These are phyloP conservation scores for Globisporangium viniferum DNA, from an alignment of 352 stramenopile genomes.

Conservation along the genomic window DNA sequence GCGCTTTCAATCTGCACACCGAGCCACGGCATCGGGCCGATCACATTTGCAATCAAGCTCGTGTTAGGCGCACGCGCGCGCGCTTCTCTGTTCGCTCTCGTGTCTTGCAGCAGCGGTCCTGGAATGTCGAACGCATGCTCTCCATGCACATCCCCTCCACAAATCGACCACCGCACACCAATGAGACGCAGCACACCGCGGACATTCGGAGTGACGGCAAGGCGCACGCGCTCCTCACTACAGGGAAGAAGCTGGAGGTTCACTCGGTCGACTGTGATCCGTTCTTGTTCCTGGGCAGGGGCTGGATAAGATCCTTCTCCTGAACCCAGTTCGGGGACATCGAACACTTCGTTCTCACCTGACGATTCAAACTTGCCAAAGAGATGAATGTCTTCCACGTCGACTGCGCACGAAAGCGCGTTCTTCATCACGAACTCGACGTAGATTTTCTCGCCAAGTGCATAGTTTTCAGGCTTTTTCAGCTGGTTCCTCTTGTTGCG, in stretches of 20 bases:
- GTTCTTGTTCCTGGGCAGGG: constrained; percentile 17
- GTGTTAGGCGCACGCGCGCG: constrained; percentile 72
- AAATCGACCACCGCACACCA: constrained; percentile 83
- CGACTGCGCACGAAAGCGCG: constrained; percentile 75
- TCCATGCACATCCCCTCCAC: constrained; percentile 71
- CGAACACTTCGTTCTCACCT: constrained; percentile 26
- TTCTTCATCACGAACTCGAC: constrained; percentile 90
- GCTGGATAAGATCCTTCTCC: not conserved
- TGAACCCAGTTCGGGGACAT: constrained; percentile 36
- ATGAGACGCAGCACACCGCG: constrained; percentile 58
- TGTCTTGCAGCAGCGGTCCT: constrained; percentile 78
- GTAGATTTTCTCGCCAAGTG: constrained; percentile 74
- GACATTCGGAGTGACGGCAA: constrained; percentile 59
- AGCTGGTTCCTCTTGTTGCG: constrained; percentile 47
- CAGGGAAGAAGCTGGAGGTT: constrained; percentile 73
- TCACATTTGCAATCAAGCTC: constrained; percentile 69
- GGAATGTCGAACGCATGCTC: constrained; percentile 83
- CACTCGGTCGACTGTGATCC: constrained; percentile 62
- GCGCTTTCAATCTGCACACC: constrained; percentile 58
- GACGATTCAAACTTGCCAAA: constrained; percentile 63
- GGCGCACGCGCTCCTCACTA: constrained; percentile 69
- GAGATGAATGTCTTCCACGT: constrained; percentile 78
- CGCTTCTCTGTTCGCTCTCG: constrained; percentile 64
- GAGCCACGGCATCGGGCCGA: constrained; percentile 78
- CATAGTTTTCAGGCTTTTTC: constrained; percentile 54